phyloP scores from a whole-genome alignment of 441 rosid species.

The Biscutella auriculata region DNA sequence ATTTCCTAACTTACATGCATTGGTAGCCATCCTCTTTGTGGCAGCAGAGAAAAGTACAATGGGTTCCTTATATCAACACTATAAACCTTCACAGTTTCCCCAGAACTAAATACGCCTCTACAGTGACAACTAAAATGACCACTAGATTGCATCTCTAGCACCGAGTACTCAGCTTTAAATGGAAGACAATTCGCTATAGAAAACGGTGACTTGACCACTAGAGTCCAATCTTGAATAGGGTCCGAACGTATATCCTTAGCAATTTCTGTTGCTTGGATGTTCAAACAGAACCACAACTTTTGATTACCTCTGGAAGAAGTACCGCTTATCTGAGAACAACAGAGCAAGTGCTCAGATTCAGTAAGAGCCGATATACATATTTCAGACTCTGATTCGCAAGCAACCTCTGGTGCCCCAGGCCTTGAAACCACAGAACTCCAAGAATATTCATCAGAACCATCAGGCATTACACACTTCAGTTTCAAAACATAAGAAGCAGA shows the following conservation, averaged over 20 bases:
- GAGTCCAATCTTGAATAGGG: conserved; percentile 88
- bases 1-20: conserved; percentile 42
- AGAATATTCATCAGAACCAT: conserved; percentile 45
- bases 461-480: conserved; percentile 47
- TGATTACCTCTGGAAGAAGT: conserved; percentile 48
- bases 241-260: conserved; percentile 68
- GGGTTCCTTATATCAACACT: conserved; percentile 67
- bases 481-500: conserved; percentile 48
- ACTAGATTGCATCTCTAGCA: conserved; percentile 59
- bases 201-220: conserved; percentile 79
- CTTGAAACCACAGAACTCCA: conserved; percentile 78
- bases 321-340: conserved; percentile 51
- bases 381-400: conserved; percentile 34
- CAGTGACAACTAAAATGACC: conserved; percentile 54
- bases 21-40: conserved; percentile 89
- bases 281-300: conserved; percentile 75
- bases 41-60: conserved; percentile 67
- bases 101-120: conserved; percentile 63
- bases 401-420: conserved; percentile 25
- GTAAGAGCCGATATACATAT: conserved; percentile 59
- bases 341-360: conserved; percentile 65
- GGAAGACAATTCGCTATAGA: conserved; percentile 81
- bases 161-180: conserved; percentile 69
- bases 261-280: conserved; percentile 65
- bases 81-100: conserved; percentile 65